phyloP scores from a whole-genome alignment of 345 rosid species.

The Linum tenue region DNA sequence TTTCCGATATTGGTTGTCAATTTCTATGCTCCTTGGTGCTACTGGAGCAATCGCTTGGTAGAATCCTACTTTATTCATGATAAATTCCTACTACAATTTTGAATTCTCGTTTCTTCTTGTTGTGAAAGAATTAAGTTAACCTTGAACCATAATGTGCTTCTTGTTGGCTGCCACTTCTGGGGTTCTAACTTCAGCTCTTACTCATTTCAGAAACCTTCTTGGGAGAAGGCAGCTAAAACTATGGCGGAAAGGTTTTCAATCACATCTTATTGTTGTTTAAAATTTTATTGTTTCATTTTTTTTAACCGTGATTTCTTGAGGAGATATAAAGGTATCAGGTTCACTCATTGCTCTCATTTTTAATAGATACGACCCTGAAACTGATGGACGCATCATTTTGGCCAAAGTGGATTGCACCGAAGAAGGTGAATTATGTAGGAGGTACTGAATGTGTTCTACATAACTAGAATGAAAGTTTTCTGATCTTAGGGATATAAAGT shows the following conservation, averaged over 20 bases:
- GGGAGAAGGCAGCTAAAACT: conserved; percentile 86
- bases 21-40: conserved; percentile 98
- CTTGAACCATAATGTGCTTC: background rate
- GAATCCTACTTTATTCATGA: conserved; percentile 11
- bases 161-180: background rate
- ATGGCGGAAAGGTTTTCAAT: background rate
- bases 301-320: conserved; percentile 1
- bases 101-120: background rate
- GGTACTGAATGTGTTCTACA: conserved; percentile 34
- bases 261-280: background rate
- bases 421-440: conserved; percentile 73
- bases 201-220: conserved; percentile 80
- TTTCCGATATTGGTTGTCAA: conserved; percentile 79
- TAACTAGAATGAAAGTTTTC: too few species aligned
- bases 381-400: conserved; percentile 82
- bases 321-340: conserved; percentile 4
- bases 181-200: conserved; percentile 11
- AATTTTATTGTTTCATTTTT: background rate
- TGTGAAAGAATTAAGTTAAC: background rate
- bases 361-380: conserved; percentile 83
- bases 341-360: conserved; percentile 12
- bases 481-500: background rate
- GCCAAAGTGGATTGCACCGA: conserved; percentile 84
- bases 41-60: conserved; percentile 95
- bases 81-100: background rate